Base-by-base conservation (phyloP, 495 filamentous ascomycete species). In the Penicillium paxilli region DNA sequence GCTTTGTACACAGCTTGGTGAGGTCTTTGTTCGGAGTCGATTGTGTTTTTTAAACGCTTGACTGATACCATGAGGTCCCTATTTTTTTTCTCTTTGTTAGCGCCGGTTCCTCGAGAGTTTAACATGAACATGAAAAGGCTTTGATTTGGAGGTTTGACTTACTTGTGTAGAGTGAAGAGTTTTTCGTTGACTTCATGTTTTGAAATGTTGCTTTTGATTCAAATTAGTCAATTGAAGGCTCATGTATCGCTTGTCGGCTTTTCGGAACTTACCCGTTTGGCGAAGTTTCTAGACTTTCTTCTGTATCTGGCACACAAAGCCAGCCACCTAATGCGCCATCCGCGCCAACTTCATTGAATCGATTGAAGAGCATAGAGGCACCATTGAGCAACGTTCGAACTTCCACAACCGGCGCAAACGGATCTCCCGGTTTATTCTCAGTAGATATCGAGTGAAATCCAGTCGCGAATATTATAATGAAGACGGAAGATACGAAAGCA, bases 401-500 rank as follows among this genome's bases (percentile, higher is more conserved):
- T 32, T 73, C 71, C 19, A 71, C 33, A 2, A 76, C 64, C 20
- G 65, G 62, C 4, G 60, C 45, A 12, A 74, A 30, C 3, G 71
- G 69, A 28, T 73, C 65, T 24, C 57, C 57, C 2, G 63, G 51
- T 11, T 53, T 58, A 16, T 40, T 57, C 16, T 73, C 65, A 10
- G 51, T 33, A 5, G 71, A 73, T n/a, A 73, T 59, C 16, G 63
- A 68, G 10, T 68, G 66, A 20, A 69, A 68, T 1, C 71, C 73
- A 5, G 63, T 68, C 7, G 69, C 62, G 23, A 64, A 73, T 7
- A 76, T 40, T 59, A 76, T 66, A 32, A 74, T 74, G 26, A 76
- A 68, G 20, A 76, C 67, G 2, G 71, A 76, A 5, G 69, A 65
- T 17, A 74, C 60, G 48, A 76, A 76, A 1, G 73, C 73, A 3